Evolutionary conservation across 1,139 yeast genomes (phyloP), one percentile per base, ranked within the genome.

Genomic region (Wickerhamiella pararugosa): DNA sequence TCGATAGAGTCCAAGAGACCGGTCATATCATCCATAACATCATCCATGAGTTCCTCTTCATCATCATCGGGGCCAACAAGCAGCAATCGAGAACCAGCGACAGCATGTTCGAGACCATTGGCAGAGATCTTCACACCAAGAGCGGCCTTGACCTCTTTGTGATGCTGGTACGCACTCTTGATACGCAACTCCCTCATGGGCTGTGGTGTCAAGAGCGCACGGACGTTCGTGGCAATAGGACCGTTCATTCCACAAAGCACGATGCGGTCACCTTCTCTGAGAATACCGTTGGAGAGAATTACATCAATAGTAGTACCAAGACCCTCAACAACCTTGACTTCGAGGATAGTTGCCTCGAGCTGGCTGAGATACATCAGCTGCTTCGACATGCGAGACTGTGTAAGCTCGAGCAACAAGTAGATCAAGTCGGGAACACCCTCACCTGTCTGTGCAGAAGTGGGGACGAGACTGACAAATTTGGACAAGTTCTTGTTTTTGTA

Each of bases 371-470:
- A 92, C 92, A 84, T 90, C 67, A 92, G 79, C 70, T 90, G 96
- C 64, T 87, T 87, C 48, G 95, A 82, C 99, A 92, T 92, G 70
- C 98, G 80, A 76, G 84, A 81, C 67, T 92, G 97, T 25, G 98
- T 90, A 57, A 92, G 74, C 63, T 90, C 97, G 55, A 92, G 73
- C 59, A 92, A 71, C 62, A 92, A 74, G 90, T 95, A 87, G 59
- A 92, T 76, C 66, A 92, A 73, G 75, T 92, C 99, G 39, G 99
- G 98, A 54, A 92, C 92, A 79, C 99, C 99, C 66, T 92, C 99
- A 63, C 98, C 99, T 28, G 97, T 87, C 39, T 87, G 93, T 45
- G 99, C 98, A 48, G 97, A 87, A 9, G 98, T 90, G 53, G 99
- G 98, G 43, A 92, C 95, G 56, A 92, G 79, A 32, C 97, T 86